Base-by-base conservation (phyloP, 805 yeast species). In the Pichia deserticola region DNA sequence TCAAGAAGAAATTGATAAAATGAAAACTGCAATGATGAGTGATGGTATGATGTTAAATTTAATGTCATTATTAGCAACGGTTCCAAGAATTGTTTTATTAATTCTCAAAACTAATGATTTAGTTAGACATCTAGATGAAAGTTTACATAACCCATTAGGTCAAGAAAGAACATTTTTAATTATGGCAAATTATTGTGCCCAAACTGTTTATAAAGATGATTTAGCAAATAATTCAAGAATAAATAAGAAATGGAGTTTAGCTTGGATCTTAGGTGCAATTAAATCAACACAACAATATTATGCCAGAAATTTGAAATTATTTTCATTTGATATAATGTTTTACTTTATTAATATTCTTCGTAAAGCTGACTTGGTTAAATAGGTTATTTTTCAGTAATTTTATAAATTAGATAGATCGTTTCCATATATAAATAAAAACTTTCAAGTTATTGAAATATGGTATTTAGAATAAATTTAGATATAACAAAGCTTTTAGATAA, bases 61-160 rank as follows among this genome's bases (percentile, higher is more conserved):
- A 59, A 90, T 93, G 95, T 68, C 76, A 13, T 76, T 93, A 43
- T 71, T 93, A 39, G 79, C 90, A 11, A 70, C 76, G 13, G 80
- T 93, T 70, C 99, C 99, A 1, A 73, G 90, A 41, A 80, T 90
- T 15, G 96, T 93, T 27, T 65, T 93, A 32, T 73, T 93, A 53
- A 87, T 93, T 43, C 71, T 93, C 60, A 93, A 93, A 63, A 95
- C 99, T 0, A 93, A 93, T 63, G 99, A 93, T 68, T 73, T 93
- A 45, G 89, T 96, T 0, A 75, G 99, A 59, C 84, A 82, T 58
- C 71, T 93, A 44, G 99, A 93, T 65, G 98, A 92, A 60, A 73
- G 78, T 49, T 73, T 92, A 49, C 78, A 85, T 43, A 81, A 82
- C 53, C 95, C 97, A 0, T 67, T 90, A 42, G 97, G 98, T 0